These are phyloP conservation scores for Opeltia flavorubescens DNA, from an alignment of 495 filamentous ascomycete species.

Conservation along the genomic window DNA sequence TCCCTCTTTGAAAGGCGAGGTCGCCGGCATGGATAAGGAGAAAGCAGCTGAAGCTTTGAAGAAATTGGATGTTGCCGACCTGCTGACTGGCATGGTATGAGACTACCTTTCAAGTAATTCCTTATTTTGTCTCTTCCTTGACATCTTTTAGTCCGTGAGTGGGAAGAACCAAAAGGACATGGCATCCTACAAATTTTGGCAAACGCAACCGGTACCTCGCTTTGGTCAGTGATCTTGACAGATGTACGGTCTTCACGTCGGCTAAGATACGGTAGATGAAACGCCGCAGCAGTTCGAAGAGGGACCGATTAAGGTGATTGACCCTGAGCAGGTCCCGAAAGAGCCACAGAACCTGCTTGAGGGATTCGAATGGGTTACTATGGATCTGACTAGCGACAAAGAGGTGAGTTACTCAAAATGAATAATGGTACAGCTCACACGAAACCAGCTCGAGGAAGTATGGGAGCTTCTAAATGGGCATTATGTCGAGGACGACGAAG, in stretches of 20 bases:
- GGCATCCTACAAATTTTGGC: constrained; percentile 96
- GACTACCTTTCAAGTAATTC: not conserved
- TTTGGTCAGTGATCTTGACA: constrained; percentile 36
- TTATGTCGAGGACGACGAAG: constrained; percentile 92
- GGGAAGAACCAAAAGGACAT: constrained; percentile 91
- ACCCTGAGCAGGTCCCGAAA: constrained; percentile 59
- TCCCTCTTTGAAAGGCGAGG: constrained; percentile 34
- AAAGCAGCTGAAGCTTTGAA: constrained; percentile 48
- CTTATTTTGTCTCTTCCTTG: not conserved
- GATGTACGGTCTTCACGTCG: not conserved
- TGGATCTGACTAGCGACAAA: constrained; percentile 60
- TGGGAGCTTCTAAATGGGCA: constrained; percentile 81
- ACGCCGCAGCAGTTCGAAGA: constrained; percentile 27
- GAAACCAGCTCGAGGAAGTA: constrained; percentile 50
- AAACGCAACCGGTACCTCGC: constrained; percentile 83
- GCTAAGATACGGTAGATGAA: constrained; percentile 20
- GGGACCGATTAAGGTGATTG: constrained; percentile 54
- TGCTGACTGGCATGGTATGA: constrained; percentile 60
- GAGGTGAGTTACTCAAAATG: constrained; percentile 30
- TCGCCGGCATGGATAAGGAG: constrained; percentile 30
- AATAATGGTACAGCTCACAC: constrained; percentile 3
- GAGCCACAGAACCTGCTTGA: constrained; percentile 50
- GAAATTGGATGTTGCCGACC: constrained; percentile 58
- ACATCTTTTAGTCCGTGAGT: constrained; percentile 25
- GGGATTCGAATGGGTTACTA: constrained; percentile 85